Conservation (phyloP, 306 rosid genomes). For the Cicer pinnatifidum region DNA sequence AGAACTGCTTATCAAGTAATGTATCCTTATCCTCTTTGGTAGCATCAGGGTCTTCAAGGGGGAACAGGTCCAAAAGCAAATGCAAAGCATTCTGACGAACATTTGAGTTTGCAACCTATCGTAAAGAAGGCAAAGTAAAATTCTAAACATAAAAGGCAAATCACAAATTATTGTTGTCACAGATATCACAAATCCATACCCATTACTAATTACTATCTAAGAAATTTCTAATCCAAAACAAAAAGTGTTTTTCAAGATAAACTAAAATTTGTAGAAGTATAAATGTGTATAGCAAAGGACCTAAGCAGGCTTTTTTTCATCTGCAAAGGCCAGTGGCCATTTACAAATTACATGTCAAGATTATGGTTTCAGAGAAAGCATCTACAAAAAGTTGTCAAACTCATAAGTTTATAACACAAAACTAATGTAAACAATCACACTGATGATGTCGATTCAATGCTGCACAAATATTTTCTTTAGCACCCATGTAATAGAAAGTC, state of each 20-base stretch:
- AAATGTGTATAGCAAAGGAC: neutral
- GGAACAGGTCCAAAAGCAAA: constrained; percentile 81
- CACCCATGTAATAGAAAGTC: neutral
- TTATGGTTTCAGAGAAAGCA: neutral
- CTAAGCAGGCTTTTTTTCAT: neutral
- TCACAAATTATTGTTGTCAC: neutral
- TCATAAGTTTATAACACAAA: neutral
- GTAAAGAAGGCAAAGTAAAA: constrained; percentile 34
- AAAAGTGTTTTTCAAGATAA: neutral
- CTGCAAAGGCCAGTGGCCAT: neutral
- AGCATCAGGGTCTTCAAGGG: constrained; percentile 92
- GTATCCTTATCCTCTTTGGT: constrained; percentile 87
- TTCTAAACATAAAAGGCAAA: constrained; percentile 39
- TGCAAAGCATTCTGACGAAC: constrained; percentile 90
- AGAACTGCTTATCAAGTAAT: constrained; percentile 79
- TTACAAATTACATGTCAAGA: constrained; percentile 12
- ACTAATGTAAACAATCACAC: neutral
- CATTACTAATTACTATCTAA: neutral
- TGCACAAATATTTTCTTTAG: constrained; percentile 6
- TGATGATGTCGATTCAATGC: constrained; percentile 10
- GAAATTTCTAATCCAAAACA: constrained; percentile 21
- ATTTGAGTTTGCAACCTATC: constrained; percentile 87
- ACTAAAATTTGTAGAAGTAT: neutral
- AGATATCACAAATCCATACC: neutral
- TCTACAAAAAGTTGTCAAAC: neutral